Evolutionary conservation across 306 rosid species (phyloP).

Genomic region (Inga leiocalycina): DNA sequence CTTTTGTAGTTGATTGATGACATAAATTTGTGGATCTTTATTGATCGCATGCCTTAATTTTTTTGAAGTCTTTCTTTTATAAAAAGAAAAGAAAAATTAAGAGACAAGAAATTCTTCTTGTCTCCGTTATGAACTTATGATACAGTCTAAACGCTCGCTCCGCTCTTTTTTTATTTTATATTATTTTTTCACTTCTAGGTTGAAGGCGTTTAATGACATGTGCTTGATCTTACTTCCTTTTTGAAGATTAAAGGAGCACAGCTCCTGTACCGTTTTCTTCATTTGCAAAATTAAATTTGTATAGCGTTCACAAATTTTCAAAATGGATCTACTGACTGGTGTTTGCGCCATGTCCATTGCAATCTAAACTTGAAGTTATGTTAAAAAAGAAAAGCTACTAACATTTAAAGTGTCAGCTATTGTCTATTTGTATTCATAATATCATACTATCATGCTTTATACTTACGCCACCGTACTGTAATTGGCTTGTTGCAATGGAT

Average conservation of each 20-base stretch:
- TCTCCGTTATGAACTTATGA: not conserved
- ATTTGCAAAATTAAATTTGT: not conserved
- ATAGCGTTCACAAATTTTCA: not conserved
- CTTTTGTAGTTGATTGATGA: not conserved
- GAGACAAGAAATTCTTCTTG: not conserved
- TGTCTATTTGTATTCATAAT: not conserved
- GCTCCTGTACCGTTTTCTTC: not conserved
- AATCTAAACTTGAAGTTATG: not conserved
- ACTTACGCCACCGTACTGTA: not conserved
- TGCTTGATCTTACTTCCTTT: not conserved
- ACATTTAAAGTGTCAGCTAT: not conserved
- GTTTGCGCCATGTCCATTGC: not conserved
- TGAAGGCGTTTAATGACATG: not conserved
- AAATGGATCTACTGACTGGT: not conserved
- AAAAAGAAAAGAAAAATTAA: not conserved
- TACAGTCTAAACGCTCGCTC: not conserved
- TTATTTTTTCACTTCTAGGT: not conserved
- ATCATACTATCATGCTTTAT: not conserved
- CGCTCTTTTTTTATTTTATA: not conserved
- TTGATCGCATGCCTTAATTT: not conserved
- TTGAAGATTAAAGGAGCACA: not conserved
- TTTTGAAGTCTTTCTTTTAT: not conserved
- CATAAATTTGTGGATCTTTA: constrained; percentile 7
- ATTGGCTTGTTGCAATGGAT: not conserved
- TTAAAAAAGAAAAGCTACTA: not conserved